These are phyloP conservation scores for Populus tomentosa DNA, from an alignment of 441 rosid species.

Conservation along the genomic window DNA sequence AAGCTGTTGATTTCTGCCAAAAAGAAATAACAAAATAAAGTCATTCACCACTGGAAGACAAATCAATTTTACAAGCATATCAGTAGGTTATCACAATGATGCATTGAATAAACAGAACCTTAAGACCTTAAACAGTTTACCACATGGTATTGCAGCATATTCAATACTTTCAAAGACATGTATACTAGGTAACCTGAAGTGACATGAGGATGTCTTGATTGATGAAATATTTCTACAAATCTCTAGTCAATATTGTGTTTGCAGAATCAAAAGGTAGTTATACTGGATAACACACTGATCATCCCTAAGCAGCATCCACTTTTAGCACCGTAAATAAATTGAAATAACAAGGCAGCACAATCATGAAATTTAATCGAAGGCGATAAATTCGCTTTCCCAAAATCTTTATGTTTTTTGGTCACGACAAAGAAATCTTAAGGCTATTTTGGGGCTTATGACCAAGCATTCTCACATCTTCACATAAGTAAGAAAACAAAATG, in stretches of 20 bases:
- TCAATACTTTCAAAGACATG: neutral
- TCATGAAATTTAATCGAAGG: neutral
- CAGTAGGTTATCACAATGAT: conserved; percentile 1
- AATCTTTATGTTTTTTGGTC: no score
- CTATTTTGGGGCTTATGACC: neutral
- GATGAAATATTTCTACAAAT: neutral
- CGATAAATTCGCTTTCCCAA: no score
- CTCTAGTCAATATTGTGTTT: neutral
- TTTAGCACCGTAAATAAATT: neutral
- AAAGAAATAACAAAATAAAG: conserved; percentile 4
- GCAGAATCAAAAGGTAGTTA: neutral
- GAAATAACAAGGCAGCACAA: neutral
- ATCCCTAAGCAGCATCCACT: neutral
- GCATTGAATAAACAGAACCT: neutral
- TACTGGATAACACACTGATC: neutral
- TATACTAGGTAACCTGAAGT: no score
- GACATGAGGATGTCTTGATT: neutral
- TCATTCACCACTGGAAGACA: neutral
- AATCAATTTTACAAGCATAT: neutral
- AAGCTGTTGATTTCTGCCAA: conserved; percentile 72
- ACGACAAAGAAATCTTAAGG: neutral
- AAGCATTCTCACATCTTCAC: neutral
- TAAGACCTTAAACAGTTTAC: no score
- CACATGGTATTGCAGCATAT: neutral
- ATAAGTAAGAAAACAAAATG: neutral